phyloP scores from a whole-genome alignment of 2,329 filamentous ascomycete species.

The Xylariaceae sp. region DNA sequence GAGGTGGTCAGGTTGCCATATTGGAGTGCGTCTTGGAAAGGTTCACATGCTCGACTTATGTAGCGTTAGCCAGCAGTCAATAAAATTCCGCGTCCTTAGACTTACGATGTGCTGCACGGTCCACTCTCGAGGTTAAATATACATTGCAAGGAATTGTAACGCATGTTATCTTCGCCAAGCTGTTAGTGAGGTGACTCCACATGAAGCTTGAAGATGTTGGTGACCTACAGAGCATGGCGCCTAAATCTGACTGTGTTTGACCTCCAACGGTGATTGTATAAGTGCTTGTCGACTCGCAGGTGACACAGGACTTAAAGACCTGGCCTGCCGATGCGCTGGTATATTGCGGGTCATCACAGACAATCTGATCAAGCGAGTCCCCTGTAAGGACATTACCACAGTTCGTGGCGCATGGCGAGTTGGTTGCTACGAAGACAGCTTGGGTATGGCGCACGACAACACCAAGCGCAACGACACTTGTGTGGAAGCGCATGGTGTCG shows the following conservation, averaged over 20 bases:
- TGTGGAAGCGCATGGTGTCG: conserved; percentile 5
- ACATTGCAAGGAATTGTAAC: conserved; percentile 54
- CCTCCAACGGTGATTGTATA: conserved; percentile 38
- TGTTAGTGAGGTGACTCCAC: conserved; percentile 16
- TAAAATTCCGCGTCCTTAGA: not conserved
- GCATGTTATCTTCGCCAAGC: conserved; percentile 48
- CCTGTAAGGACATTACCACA: conserved; percentile 52
- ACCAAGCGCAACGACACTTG: conserved; percentile 4
- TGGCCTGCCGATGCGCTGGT: conserved; percentile 36
- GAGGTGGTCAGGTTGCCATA: conserved; percentile 47
- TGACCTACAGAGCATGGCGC: conserved; percentile 52
- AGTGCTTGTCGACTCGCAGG: conserved; percentile 49
- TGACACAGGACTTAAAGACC: conserved; percentile 50
- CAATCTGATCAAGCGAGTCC: conserved; percentile 45
- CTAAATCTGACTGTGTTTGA: conserved; percentile 42
- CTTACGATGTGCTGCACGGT: conserved; percentile 52
- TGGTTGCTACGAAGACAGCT: conserved; percentile 9
- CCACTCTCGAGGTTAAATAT: conserved; percentile 43
- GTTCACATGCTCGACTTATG: conserved; percentile 50
- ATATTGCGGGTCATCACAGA: conserved; percentile 43
- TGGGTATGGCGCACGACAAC: conserved; percentile 4
- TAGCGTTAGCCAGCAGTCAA: conserved; percentile 22
- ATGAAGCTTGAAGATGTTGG: not conserved
- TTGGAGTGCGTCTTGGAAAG: conserved; percentile 43
- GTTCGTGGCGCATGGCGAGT: conserved; percentile 45